These are phyloP conservation scores for Hypoxylon sp. DNA, from an alignment of 2,329 filamentous ascomycete species.

Conservation along the genomic window DNA sequence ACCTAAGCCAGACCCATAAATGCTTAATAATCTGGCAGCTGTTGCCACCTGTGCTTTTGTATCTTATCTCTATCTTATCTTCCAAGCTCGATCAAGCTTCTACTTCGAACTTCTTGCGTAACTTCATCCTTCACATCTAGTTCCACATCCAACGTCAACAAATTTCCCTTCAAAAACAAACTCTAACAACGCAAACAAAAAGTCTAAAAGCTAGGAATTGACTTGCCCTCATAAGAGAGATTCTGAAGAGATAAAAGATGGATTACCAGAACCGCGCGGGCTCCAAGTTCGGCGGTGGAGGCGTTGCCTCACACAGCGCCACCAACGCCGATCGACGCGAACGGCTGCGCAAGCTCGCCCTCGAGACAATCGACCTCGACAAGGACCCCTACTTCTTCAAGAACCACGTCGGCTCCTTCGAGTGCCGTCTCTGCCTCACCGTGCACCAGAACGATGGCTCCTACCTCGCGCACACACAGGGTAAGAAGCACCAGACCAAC, in stretches of 20 bases:
- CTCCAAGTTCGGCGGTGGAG: conserved; percentile 97
- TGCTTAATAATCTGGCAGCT: conserved; percentile 1
- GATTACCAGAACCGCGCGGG: conserved; percentile 92
- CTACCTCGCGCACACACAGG: conserved; percentile 98
- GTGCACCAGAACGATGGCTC: conserved; percentile 99
- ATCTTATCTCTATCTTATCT: conserved; percentile 30
- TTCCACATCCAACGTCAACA: conserved; percentile 15
- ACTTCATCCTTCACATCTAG: conserved; percentile 13
- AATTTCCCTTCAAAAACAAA: not conserved
- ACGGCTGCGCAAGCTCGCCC: conserved; percentile 95
- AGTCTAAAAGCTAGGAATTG: not conserved
- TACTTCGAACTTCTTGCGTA: not conserved
- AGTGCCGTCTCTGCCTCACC: conserved; percentile 95
- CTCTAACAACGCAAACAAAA: not conserved
- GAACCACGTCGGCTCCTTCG: conserved; percentile 98
- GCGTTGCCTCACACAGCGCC: conserved; percentile 91
- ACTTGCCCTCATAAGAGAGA: not conserved
- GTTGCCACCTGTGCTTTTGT: conserved; percentile 7
- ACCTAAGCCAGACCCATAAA: conserved; percentile 22
- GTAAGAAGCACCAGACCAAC: conserved; percentile 99
- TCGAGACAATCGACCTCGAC: conserved; percentile 98
- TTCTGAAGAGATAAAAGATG: conserved; percentile 60
- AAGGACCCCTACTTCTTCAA: conserved; percentile 99
- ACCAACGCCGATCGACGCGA: conserved; percentile 98
- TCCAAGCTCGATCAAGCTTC: conserved; percentile 17